Conservation (phyloP, 1,139 yeast species). For the Blastobotrys elegans region DNA sequence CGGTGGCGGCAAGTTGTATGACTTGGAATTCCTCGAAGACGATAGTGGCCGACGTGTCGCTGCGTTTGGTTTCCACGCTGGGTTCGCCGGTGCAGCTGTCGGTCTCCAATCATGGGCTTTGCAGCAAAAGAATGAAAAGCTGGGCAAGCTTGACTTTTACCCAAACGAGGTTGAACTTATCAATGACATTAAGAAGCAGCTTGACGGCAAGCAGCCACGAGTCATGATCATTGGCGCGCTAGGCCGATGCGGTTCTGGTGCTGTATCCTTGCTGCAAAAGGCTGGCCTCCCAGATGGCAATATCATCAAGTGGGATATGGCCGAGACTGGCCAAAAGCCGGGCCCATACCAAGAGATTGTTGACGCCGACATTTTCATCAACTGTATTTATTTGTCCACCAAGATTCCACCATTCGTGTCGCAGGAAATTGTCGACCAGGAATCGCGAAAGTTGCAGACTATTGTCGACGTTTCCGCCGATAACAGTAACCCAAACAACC, state of each 20-base stretch:
- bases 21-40: constrained; percentile 88
- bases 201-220: constrained; percentile 62
- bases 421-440: constrained; percentile 57
- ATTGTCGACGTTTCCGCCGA: constrained; percentile 98
- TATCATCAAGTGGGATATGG: constrained; percentile 91
- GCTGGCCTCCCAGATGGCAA: constrained; percentile 84
- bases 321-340: constrained; percentile 86
- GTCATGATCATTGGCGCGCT: constrained; percentile 92
- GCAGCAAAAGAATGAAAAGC: constrained; percentile 69
- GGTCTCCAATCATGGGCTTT: constrained; percentile 94
- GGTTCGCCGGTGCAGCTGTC: constrained; percentile 97
- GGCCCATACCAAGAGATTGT: constrained; percentile 96
- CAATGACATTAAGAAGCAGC: constrained; percentile 57
- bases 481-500: constrained; percentile 97
- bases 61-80: constrained; percentile 97
- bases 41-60: constrained; percentile 98
- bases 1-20: constrained; percentile 88
- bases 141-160: constrained; percentile 67
- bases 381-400: constrained; percentile 89
- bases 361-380: constrained; percentile 79
- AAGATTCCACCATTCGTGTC: constrained; percentile 92
- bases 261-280: constrained; percentile 73
- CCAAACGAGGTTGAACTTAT: constrained; percentile 73
- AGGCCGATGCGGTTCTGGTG: constrained; percentile 99
- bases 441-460: constrained; percentile 71